phyloP scores from a whole-genome alignment of 2,329 filamentous ascomycete species.

The Dothideomycetes sp. region DNA sequence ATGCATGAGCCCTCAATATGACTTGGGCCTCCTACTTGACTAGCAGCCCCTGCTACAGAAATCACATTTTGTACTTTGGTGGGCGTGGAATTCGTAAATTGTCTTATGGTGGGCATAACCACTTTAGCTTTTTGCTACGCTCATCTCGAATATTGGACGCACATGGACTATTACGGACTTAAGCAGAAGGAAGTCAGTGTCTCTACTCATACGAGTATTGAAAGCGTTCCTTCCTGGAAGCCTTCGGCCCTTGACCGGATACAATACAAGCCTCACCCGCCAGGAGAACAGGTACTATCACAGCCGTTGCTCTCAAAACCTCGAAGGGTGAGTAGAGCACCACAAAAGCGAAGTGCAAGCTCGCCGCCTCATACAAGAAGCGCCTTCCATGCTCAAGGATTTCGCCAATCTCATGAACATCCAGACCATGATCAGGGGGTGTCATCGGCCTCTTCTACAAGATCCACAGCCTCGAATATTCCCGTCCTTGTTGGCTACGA shows the following conservation, averaged over 20 bases:
- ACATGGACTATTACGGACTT: background rate
- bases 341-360: background rate
- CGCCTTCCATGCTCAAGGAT: too few relatives aligned
- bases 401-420: too few relatives aligned
- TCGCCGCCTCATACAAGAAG: background rate
- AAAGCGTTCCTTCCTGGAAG: slow-evolving; percentile 3
- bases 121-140: too few relatives aligned
- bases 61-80: too few relatives aligned
- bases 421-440: too few relatives aligned
- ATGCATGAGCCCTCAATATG: too few relatives aligned
- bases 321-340: slow-evolving; percentile 1
- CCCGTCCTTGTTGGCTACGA: slow-evolving; percentile 3
- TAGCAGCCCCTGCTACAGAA: too few relatives aligned
- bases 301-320: background rate
- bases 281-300: background rate
- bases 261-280: background rate
- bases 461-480: background rate
- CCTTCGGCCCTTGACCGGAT: background rate
- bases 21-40: too few relatives aligned
- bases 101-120: too few relatives aligned
- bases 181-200: background rate
- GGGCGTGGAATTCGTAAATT: too few relatives aligned
- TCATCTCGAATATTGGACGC: too few relatives aligned
- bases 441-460: too few relatives aligned
- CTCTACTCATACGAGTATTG: background rate